Base-by-base conservation (phyloP, 805 yeast genomes). In the Candida michaelii region DNA sequence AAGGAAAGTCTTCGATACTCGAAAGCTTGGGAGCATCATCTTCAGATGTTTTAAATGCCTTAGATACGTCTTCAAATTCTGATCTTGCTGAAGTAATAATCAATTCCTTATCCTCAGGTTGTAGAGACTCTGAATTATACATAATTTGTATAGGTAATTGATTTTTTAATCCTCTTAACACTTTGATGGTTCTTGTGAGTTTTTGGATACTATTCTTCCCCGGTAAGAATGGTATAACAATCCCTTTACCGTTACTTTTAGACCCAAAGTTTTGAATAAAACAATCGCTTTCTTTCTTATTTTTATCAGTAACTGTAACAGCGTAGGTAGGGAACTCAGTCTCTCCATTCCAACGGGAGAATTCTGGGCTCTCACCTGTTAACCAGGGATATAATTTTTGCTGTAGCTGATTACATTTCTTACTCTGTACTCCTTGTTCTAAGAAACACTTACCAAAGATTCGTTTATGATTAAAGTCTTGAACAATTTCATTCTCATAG, bases 171-270 rank as follows among this genome's bases (percentile, higher is more conserved):
- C 44, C 58, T 14, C 67, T 47, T 13, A 66, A 46, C 5, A 59
- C 62, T 4, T 49, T 50, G 8, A 65, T 47, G 18, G 60, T 42
- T 12, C 64, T 44, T n/a, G 36, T 44, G 14, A 59, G 44, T 18
- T 52, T 45, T 9, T 49, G 46, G 5, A 63, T 21, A 25, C 16
- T 25, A 13, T 36, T 17, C 5, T 40, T 23, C 1, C 35, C 17
- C 1, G 62, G 60, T 12, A 55, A 39, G 5, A 65, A 27, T 0
- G 69, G 63, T 4, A 66, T 57, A 13, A 64, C 66, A 5, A 66
- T 61, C 0, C 72, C 72, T 33, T 47, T 49, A 1, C 65, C 66
- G 24, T 49, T 51, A 33, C 55, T 51, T 27, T 35, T 45, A 1
- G 24, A 11, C 13, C 39, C 18, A 24, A 54, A 42, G 24, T 44